phyloP scores from a whole-genome alignment of 805 yeast species.

The Kurtzmaniella fragi region DNA sequence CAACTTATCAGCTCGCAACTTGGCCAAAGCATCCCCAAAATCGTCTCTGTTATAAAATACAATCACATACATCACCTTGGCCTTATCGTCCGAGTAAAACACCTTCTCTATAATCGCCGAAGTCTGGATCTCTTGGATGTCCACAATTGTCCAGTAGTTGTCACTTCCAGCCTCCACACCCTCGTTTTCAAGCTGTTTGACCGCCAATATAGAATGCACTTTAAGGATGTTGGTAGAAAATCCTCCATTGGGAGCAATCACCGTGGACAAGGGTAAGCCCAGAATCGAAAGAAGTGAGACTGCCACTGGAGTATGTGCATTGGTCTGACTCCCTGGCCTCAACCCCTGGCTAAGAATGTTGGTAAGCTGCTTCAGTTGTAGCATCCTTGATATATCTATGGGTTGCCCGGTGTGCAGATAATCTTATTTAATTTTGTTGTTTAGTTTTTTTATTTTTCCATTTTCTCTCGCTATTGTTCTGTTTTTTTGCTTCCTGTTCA shows the following conservation, averaged over 20 bases:
- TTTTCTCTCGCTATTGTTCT: too few species aligned
- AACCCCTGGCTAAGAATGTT: conserved; percentile 30
- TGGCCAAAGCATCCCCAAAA: conserved; percentile 30
- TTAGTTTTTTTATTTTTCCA: too few species aligned
- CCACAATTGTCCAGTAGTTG: conserved; percentile 3
- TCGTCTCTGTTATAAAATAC: conserved; percentile 22
- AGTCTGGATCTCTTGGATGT: conserved; percentile 1
- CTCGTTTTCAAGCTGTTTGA: conserved; percentile 14
- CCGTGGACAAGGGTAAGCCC: conserved; percentile 39
- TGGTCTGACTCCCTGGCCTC: conserved; percentile 10
- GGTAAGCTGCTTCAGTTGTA: conserved; percentile 35
- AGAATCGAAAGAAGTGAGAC: conserved; percentile 29
- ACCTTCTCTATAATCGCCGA: conserved; percentile 3
- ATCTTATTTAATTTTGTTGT: too few species aligned
- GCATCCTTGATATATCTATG: conserved; percentile 17
- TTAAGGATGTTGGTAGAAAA: conserved; percentile 22
- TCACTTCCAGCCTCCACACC: conserved; percentile 3
- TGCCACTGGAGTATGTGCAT: conserved; percentile 19
- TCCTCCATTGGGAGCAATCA: conserved; percentile 15
- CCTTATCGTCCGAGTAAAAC: conserved; percentile 7
- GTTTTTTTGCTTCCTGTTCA: too few species aligned
- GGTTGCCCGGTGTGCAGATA: too few species aligned
- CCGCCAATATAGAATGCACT: conserved; percentile 31
- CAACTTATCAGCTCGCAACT: conserved; percentile 29
- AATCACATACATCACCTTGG: conserved; percentile 20